These are phyloP conservation scores for Coemansia sp. DNA, from an alignment of 192 early-diverging fungal species.

Conservation along the genomic window DNA sequence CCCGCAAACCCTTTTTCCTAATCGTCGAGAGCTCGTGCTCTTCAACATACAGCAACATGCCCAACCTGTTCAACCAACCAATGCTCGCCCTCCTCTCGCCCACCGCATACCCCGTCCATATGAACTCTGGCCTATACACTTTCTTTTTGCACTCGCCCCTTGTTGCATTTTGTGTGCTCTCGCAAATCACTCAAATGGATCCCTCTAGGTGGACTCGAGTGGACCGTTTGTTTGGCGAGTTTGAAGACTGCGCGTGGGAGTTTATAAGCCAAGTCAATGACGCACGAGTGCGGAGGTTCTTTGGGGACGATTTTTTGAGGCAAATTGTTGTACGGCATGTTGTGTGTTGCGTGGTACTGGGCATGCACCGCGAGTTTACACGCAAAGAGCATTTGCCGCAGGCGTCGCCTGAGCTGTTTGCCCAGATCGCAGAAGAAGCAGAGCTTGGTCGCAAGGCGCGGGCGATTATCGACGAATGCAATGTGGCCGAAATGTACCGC, in stretches of 20 bases:
- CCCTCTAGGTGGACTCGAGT: conserved; percentile 25
- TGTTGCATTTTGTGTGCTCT: conserved; percentile 78
- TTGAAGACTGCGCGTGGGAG: conserved; percentile 30
- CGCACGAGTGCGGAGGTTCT: conserved; percentile 61
- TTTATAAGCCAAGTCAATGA: conserved; percentile 12
- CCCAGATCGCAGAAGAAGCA: conserved; percentile 6
- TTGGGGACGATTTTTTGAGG: conserved; percentile 89
- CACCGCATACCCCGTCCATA: conserved; percentile 67
- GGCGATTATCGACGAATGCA: conserved; percentile 25
- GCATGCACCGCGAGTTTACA: conserved; percentile 57
- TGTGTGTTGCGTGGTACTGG: conserved; percentile 67
- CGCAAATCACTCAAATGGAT: conserved; percentile 27
- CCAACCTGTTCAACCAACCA: conserved; percentile 84
- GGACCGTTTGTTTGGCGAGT: conserved; percentile 20
- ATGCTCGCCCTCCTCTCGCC: conserved; percentile 90
- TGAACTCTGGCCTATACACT: conserved; percentile 87
- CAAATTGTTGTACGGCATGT: conserved; percentile 87
- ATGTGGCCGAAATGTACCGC: conserved; percentile 24
- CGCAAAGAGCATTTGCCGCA: conserved; percentile 29
- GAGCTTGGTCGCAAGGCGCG: conserved; percentile 22
- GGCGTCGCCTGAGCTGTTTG: conserved; percentile 33
- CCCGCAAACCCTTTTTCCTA: conserved; percentile 91
- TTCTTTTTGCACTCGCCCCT: conserved; percentile 90
- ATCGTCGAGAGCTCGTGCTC: conserved; percentile 93
- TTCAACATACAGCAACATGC: conserved; percentile 79